phyloP scores from a whole-genome alignment of 75 land plant species.

The Chamaecyparis obtusa region DNA sequence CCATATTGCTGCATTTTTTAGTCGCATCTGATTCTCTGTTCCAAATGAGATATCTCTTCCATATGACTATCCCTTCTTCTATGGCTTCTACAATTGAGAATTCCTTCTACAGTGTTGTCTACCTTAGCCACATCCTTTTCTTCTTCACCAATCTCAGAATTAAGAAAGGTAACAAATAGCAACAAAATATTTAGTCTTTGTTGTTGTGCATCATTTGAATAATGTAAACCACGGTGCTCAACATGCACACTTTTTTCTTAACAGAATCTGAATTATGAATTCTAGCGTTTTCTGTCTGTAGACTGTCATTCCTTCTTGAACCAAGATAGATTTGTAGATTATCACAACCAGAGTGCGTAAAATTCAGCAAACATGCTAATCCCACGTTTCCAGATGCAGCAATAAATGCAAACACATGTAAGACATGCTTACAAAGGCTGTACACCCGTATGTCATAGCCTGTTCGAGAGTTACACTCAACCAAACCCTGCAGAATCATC shows the following conservation, averaged over 20 bases:
- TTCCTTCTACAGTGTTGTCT: background rate
- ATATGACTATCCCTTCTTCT: no score
- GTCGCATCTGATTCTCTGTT: no score
- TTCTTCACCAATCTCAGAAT: conserved; percentile 8
- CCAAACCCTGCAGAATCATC: conserved; percentile 6
- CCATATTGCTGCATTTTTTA: no score
- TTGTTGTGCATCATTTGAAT: background rate
- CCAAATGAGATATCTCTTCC: no score
- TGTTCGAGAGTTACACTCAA: background rate
- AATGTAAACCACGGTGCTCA: background rate
- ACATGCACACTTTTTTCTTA: background rate
- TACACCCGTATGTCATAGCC: background rate
- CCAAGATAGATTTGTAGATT: background rate
- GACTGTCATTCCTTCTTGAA: background rate
- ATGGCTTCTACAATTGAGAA: background rate
- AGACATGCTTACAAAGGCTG: background rate
- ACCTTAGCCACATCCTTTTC: background rate
- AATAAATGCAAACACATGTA: conserved; percentile 12
- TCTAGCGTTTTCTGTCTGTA: background rate
- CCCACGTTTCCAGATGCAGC: conserved; percentile 11
- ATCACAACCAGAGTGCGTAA: background rate
- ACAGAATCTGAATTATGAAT: background rate
- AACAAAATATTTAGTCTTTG: background rate
- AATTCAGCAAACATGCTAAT: conserved; percentile 5
- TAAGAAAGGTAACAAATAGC: background rate